Conservation (phyloP, 2,329 filamentous ascomycete genomes). For the Zymoseptoria pseudotritici region DNA sequence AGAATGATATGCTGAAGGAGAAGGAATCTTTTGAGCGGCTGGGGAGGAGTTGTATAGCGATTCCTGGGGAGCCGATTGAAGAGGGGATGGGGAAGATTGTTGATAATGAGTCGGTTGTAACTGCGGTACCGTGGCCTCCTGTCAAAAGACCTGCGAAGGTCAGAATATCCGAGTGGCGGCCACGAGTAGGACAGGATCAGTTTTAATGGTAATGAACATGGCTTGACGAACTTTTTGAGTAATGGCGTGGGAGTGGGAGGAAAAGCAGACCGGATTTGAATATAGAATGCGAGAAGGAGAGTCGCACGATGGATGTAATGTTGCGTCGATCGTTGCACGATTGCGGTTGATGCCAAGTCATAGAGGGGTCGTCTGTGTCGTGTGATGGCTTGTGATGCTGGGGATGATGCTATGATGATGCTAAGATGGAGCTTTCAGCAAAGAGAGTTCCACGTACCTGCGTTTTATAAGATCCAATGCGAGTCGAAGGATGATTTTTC, state of each 20-base stretch:
- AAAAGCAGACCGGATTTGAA: neutral
- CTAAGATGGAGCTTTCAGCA: too few relatives aligned
- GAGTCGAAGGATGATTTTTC: neutral
- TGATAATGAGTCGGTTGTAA: neutral
- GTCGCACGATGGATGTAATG: neutral
- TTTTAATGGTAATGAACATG: neutral
- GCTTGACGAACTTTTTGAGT: neutral
- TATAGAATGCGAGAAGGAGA: neutral
- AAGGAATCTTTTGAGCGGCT: slow-evolving; percentile 6
- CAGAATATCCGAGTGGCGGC: neutral
- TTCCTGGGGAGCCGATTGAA: slow-evolving; percentile 7
- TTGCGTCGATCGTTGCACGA: neutral
- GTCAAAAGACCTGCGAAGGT: slow-evolving; percentile 3
- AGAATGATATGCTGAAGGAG: slow-evolving; percentile 14
- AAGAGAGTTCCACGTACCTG: neutral
- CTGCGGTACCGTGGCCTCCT: slow-evolving; percentile 1
- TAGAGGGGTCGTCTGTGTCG: neutral
- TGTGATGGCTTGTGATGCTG: neutral
- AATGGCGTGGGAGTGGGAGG: neutral
- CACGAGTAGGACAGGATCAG: neutral
- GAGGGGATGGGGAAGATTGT: neutral
- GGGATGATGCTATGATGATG: too few relatives aligned
- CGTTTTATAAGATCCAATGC: neutral
- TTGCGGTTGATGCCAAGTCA: neutral
- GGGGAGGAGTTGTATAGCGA: slow-evolving; percentile 8